phyloP scores from a whole-genome alignment of 2,329 filamentous ascomycete genomes.

The Fusarium sp. region DNA sequence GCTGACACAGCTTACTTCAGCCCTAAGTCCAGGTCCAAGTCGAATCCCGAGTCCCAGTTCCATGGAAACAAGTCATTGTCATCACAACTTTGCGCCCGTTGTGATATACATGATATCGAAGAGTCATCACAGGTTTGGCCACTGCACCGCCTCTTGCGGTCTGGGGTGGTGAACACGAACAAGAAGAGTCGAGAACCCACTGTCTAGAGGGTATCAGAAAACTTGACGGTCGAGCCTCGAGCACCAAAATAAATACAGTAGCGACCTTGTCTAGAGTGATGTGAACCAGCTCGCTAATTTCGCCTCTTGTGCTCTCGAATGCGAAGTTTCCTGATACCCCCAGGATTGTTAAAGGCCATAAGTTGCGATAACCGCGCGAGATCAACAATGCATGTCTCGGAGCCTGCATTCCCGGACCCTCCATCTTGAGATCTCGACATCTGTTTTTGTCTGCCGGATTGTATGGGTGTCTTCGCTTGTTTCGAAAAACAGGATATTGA shows the following conservation, averaged over 20 bases:
- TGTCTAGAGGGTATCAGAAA: not conserved
- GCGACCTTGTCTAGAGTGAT: not conserved
- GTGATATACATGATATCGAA: not conserved
- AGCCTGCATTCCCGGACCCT: slow-evolving; percentile 27
- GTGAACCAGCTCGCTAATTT: not conserved
- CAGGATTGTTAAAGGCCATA: not conserved
- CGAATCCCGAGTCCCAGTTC: slow-evolving; percentile 1
- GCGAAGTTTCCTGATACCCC: not conserved
- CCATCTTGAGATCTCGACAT: slow-evolving; percentile 31
- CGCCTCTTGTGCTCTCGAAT: not conserved
- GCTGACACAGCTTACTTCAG: slow-evolving; percentile 32
- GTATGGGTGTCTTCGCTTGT: slow-evolving; percentile 10
- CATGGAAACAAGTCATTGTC: slow-evolving; percentile 13
- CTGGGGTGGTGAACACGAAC: not conserved
- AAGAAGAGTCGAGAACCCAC: not conserved
- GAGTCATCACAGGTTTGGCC: not conserved
- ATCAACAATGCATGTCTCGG: slow-evolving; percentile 39
- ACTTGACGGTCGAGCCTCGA: not conserved
- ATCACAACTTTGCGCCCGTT: slow-evolving; percentile 17
- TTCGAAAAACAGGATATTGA: slow-evolving; percentile 26
- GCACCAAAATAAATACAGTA: not conserved
- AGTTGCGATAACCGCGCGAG: slow-evolving; percentile 26
- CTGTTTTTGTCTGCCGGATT: slow-evolving; percentile 3
- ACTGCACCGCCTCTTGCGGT: not conserved
- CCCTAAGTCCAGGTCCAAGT: slow-evolving; percentile 10